Evolutionary conservation across 768 basidiomycete genomes (phyloP).

Genomic region (Thelephora ganbajun): DNA sequence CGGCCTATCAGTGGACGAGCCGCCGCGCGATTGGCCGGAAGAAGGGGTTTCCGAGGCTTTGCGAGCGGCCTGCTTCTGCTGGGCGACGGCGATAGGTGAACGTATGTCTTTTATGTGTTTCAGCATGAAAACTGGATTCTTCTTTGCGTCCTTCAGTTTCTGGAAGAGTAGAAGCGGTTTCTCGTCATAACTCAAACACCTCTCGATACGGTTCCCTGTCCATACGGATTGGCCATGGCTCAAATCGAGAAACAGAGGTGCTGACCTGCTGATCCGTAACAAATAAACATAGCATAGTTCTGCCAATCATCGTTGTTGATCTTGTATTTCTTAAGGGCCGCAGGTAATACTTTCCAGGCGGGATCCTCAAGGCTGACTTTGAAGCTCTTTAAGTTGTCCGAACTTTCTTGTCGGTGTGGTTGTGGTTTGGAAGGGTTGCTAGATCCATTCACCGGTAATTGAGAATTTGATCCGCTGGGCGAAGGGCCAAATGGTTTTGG

Average conservation of each 20-base stretch:
- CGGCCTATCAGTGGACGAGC: slow-evolving; percentile 15
- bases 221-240: neutral
- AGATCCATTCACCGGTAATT: slow-evolving; percentile 7
- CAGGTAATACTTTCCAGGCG: slow-evolving; percentile 96
- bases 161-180: slow-evolving; percentile 96
- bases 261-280: slow-evolving; percentile 84
- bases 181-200: slow-evolving; percentile 95
- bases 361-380: slow-evolving; percentile 97
- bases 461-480: slow-evolving; percentile 3
- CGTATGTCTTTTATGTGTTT: slow-evolving; percentile 95
- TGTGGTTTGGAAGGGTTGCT: slow-evolving; percentile 24
- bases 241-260: slow-evolving; percentile 6
- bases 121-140: slow-evolving; percentile 98
- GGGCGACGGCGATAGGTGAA: slow-evolving; percentile 92
- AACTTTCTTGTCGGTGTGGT: slow-evolving; percentile 49
- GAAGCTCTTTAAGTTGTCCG: slow-evolving; percentile 81
- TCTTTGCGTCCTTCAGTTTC: slow-evolving; percentile 91
- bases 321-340: slow-evolving; percentile 96
- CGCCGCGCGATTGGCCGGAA: slow-evolving; percentile 8
- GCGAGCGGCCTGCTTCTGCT: slow-evolving; percentile 87
- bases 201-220: slow-evolving; percentile 66
- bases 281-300: slow-evolving; percentile 99
- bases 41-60: slow-evolving; percentile 39
- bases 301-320: slow-evolving; percentile 99
- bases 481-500: slow-evolving; percentile 1